These are phyloP conservation scores for Mycothermus thermophilus DNA, from an alignment of 495 filamentous ascomycete genomes.

Conservation along the genomic window DNA sequence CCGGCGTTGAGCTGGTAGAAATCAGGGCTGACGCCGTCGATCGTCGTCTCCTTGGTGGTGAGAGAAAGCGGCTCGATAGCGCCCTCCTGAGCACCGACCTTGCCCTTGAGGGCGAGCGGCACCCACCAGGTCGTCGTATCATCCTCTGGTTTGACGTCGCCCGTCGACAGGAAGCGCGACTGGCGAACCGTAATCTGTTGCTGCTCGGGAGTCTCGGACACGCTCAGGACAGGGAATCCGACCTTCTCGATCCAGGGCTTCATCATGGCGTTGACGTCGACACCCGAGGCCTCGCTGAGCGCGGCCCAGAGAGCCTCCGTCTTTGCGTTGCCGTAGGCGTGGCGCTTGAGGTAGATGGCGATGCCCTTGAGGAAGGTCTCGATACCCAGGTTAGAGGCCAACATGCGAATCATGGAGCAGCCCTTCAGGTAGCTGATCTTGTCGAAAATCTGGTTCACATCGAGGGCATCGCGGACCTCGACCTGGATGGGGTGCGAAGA, in stretches of 20 bases:
- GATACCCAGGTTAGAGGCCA: constrained; percentile 71
- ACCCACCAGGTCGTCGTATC: constrained; percentile 95
- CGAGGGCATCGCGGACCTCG: constrained; percentile 72
- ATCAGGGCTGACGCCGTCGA: constrained; percentile 57
- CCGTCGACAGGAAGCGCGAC: constrained; percentile 75
- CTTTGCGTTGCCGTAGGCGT: constrained; percentile 87
- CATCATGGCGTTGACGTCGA: constrained; percentile 80
- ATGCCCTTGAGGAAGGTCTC: constrained; percentile 82
- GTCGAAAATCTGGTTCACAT: constrained; percentile 95
- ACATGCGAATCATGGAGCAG: constrained; percentile 88
- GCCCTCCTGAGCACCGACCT: constrained; percentile 37
- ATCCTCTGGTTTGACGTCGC: constrained; percentile 71
- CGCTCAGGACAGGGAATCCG: constrained; percentile 79
- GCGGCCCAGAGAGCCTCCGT: constrained; percentile 86
- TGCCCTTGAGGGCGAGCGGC: constrained; percentile 62
- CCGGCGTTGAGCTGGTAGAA: constrained; percentile 91
- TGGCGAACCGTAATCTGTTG: constrained; percentile 72
- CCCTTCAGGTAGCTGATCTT: constrained; percentile 92
- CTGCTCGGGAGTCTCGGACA: constrained; percentile 70
- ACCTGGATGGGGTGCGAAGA: constrained; percentile 93
- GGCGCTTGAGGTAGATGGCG: constrained; percentile 70
- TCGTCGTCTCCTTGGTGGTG: constrained; percentile 57
- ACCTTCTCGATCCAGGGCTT: constrained; percentile 86
- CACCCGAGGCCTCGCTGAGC: constrained; percentile 76
- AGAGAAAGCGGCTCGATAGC: constrained; percentile 45